These are phyloP conservation scores for Penicillium sp. DNA, from an alignment of 2,329 filamentous ascomycete species.

Conservation along the genomic window DNA sequence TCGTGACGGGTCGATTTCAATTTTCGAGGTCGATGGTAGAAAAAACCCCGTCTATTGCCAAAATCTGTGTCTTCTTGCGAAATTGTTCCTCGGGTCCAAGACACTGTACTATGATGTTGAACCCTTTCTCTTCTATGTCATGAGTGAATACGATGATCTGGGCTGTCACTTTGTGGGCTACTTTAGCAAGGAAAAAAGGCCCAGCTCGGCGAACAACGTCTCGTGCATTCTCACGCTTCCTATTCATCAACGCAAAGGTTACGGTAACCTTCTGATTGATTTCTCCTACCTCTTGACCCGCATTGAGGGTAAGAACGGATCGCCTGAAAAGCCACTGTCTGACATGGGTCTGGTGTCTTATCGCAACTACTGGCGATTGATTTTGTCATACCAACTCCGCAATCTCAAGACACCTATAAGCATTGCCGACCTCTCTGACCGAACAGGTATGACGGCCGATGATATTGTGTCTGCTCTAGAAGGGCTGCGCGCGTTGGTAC, in stretches of 20 bases:
- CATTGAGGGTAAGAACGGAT: constrained; percentile 88
- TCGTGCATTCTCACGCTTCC: constrained; percentile 94
- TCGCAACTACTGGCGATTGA: constrained; percentile 90
- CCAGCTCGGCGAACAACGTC: constrained; percentile 92
- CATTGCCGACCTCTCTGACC: constrained; percentile 60
- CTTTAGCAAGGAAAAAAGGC: constrained; percentile 96
- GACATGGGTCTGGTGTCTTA: constrained; percentile 98
- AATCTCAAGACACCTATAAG: constrained; percentile 53
- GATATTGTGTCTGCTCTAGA: constrained; percentile 93
- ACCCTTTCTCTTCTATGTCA: constrained; percentile 96
- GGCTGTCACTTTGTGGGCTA: constrained; percentile 98
- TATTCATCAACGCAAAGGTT: constrained; percentile 94
- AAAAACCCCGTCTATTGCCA: constrained; percentile 94
- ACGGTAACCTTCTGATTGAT: constrained; percentile 92
- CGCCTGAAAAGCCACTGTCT: constrained; percentile 92
- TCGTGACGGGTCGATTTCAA: constrained; percentile 84
- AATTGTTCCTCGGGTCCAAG: constrained; percentile 96
- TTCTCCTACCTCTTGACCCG: constrained; percentile 95
- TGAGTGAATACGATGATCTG: constrained; percentile 81
- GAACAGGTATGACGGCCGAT: constrained; percentile 91
- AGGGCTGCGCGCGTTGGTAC: constrained; percentile 78
- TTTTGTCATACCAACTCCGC: constrained; percentile 78
- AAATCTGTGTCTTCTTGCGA: constrained; percentile 87
- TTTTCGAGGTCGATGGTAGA: constrained; percentile 94
- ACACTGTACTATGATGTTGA: constrained; percentile 99